phyloP scores from a whole-genome alignment of 306 rosid species.

The Crotalaria pallida region DNA sequence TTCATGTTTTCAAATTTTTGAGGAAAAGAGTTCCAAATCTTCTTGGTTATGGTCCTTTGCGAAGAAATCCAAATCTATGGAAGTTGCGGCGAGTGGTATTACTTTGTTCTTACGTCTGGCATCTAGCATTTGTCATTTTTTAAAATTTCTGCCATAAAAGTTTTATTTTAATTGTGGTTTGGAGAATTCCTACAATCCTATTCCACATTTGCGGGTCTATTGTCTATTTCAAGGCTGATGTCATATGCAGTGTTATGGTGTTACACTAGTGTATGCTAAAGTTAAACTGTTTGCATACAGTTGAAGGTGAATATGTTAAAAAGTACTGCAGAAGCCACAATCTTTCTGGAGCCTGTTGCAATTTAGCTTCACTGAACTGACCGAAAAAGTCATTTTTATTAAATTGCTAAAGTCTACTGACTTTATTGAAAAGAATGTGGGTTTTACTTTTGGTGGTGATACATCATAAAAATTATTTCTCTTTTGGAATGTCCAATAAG shows the following conservation, averaged over 20 bases:
- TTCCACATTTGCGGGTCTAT: neutral
- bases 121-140: neutral
- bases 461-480: neutral
- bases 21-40: constrained; percentile 48
- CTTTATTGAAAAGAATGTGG: neutral
- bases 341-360: constrained; percentile 4
- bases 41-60: constrained; percentile 77
- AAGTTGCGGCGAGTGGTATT: constrained; percentile 73
- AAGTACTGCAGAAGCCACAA: neutral
- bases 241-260: constrained; percentile 1
- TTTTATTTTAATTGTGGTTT: constrained; percentile 1
- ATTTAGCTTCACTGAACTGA: constrained; percentile 12
- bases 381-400: neutral
- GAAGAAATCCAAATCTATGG: constrained; percentile 60
- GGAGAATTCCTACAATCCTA: neutral
- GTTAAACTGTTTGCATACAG: neutral
- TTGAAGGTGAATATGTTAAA: neutral
- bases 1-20: constrained; percentile 46
- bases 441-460: neutral
- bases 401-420: neutral
- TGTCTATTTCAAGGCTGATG: constrained; percentile 8
- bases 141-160: constrained; percentile 2
- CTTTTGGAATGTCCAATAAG: neutral
- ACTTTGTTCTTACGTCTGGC: constrained; percentile 24
- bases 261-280: neutral